Evolutionary conservation across 2,329 filamentous ascomycete genomes (phyloP), one percentile per base, ranked within the genome.

Genomic region (Aspergillus sp.): DNA sequence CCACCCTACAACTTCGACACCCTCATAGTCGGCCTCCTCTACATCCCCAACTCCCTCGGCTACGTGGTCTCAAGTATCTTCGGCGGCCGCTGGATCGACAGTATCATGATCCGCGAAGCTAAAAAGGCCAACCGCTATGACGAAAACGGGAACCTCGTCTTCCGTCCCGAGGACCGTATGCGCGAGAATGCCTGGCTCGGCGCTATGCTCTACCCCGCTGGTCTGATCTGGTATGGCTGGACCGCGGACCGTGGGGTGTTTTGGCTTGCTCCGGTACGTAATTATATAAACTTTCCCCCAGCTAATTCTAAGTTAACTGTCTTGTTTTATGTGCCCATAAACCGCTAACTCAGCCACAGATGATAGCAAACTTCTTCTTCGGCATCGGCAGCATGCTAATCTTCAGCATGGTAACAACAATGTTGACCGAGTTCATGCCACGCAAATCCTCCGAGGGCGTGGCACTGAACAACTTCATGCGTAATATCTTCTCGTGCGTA

Each of bases 351-450:
- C 45, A 45, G 44, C 19, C 22, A 40, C 56, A 80, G 56, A 80
- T 83, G 63, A 79, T 89, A 40, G 86, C 86, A 22, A 86, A 87
- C 42, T 89, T 91, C 71, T 83, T 88, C 70, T 95, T 93, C 66
- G 91, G 91, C 15, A 65, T 89, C 3, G 87, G 88, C 2, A 88
- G 83, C 33, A 95, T 96, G 91, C 80, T 95, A 4, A 86, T 92
- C 30, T 92, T 90, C 74, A 83, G 85, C 49, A 82, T 86, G 64
- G 81, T 85, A 0, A 92, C 89, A 0, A 95, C 91, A 0, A 92
- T 95, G 89, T 78, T 95, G 63, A 93, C 90, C 0, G 90, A 95
- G 69, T 92, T 93, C 68, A 88, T 93, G 80, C 89, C 89, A 13
- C 82, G 84, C 42, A 81, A 83, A 61, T 88, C 87, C 50, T 89